Evolutionary conservation across 106 monocot species (phyloP).

Genomic region (Apostasia ramifera): DNA sequence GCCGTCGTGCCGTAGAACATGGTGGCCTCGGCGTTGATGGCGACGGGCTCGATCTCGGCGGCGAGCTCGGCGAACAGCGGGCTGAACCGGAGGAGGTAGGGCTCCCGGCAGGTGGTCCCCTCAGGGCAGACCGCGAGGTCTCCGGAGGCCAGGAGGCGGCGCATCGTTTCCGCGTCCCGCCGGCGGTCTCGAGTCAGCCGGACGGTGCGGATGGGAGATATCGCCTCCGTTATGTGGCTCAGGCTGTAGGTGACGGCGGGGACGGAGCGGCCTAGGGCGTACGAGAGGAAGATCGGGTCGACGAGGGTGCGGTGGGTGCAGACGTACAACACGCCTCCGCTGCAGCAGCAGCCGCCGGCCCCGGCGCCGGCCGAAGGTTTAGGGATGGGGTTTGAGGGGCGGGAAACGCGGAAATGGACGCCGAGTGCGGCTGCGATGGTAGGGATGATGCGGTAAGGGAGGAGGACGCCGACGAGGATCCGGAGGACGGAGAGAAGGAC

Average conservation of each 20-base stretch:
- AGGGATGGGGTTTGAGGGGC: background rate
- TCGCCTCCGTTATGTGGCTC: constrained; percentile 55
- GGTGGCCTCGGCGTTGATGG: constrained; percentile 14
- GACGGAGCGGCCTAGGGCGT: constrained; percentile 30
- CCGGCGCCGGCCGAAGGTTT: background rate
- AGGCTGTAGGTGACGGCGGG: constrained; percentile 86
- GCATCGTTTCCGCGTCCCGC: constrained; percentile 40
- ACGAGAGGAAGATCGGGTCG: constrained; percentile 56
- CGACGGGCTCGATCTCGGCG: constrained; percentile 32
- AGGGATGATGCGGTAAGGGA: constrained; percentile 38
- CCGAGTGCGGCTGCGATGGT: constrained; percentile 28
- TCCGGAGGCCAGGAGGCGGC: constrained; percentile 34
- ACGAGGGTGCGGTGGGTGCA: constrained; percentile 74
- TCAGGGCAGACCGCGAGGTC: constrained; percentile 86
- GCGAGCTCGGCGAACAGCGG: constrained; percentile 47
- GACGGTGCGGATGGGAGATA: constrained; percentile 64
- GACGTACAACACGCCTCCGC: constrained; percentile 36
- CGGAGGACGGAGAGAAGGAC: constrained; percentile 26
- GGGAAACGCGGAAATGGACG: constrained; percentile 12
- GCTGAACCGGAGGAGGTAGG: constrained; percentile 50
- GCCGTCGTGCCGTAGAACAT: constrained; percentile 52
- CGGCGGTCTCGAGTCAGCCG: constrained; percentile 50
- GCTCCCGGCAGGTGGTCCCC: constrained; percentile 73
- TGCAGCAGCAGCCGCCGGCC: background rate
- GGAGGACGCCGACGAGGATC: constrained; percentile 21